These are phyloP conservation scores for Trichoderma sp. DNA, from an alignment of 2,329 filamentous ascomycete species.

Conservation along the genomic window DNA sequence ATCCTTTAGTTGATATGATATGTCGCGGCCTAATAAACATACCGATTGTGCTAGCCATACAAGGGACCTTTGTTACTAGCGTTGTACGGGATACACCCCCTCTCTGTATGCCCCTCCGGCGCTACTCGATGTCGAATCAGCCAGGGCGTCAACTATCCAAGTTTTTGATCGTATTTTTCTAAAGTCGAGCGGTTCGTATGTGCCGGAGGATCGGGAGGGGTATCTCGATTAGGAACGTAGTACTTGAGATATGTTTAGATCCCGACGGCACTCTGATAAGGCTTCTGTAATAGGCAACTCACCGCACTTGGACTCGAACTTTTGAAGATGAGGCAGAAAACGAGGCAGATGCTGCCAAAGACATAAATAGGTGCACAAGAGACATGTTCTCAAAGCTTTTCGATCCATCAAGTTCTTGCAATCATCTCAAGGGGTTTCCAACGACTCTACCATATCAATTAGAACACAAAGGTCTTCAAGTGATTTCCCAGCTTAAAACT, in stretches of 20 bases:
- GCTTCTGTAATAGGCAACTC: constrained; percentile 10
- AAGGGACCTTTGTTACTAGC: not conserved
- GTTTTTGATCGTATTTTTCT: not conserved
- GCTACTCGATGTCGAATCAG: not conserved
- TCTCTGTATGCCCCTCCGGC: not conserved
- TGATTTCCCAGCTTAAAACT: not conserved
- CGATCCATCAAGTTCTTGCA: not conserved
- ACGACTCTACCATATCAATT: not conserved
- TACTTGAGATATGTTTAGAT: constrained; percentile 2
- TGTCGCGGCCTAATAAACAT: not conserved
- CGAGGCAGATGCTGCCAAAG: not conserved
- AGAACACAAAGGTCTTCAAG: not conserved
- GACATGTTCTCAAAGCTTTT: not conserved
- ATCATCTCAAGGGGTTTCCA: not conserved
- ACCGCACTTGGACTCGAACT: not conserved
- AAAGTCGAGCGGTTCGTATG: not conserved
- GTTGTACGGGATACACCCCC: not conserved
- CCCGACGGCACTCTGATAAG: not conserved
- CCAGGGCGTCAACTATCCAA: not conserved
- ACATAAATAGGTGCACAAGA: not conserved
- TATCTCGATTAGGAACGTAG: not conserved
- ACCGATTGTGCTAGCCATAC: not conserved
- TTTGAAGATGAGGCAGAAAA: not conserved
- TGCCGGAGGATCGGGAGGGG: not conserved
- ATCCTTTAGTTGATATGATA: not conserved